Percentiles rank a stretch among this genome's conserved stretches.
These are phyloP conservation scores for Scutellaria minor DNA, from an alignment of 257 asterid species.

Conservation along the genomic window DNA sequence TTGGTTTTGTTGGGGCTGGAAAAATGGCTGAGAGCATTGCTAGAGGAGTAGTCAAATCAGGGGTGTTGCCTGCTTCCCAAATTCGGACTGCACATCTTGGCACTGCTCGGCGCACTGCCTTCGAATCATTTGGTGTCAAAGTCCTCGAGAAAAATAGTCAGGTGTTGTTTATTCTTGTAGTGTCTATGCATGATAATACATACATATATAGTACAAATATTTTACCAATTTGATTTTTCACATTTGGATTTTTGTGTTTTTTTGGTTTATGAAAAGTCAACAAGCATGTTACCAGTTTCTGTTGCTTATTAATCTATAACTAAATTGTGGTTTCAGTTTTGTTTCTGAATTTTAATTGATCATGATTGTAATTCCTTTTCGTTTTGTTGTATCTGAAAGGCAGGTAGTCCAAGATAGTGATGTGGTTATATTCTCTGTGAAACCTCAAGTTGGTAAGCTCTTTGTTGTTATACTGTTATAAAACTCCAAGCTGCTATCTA, in stretches of 20 bases:
- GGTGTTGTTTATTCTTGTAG: conserved; percentile 44
- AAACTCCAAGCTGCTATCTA: conserved; percentile 10
- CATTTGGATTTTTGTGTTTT: neutral
- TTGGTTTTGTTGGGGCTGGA: conserved; percentile 95
- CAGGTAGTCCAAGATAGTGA: conserved; percentile 94
- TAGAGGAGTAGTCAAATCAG: conserved; percentile 80
- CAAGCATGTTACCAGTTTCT: neutral
- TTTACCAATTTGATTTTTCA: neutral
- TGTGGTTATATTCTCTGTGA: conserved; percentile 84
- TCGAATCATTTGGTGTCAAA: conserved; percentile 78
- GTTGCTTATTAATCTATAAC: neutral
- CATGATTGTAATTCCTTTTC: conserved; percentile 5
- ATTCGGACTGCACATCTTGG: conserved; percentile 77
- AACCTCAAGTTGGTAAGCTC: conserved; percentile 87
- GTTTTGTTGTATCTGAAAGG: conserved; percentile 34
- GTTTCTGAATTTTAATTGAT: conserved; percentile 20
- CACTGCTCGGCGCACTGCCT: conserved; percentile 68
- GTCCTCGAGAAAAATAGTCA: conserved; percentile 64
- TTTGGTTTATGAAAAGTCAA: no score
- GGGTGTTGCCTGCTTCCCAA: conserved; percentile 72
- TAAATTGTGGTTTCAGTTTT: neutral
- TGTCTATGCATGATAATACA: neutral
- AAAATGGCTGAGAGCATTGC: conserved; percentile 98
- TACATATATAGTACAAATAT: neutral
- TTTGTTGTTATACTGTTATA: neutral